phyloP scores from a whole-genome alignment of 768 basidiomycete genomes.

The Termitomyces sp. region DNA sequence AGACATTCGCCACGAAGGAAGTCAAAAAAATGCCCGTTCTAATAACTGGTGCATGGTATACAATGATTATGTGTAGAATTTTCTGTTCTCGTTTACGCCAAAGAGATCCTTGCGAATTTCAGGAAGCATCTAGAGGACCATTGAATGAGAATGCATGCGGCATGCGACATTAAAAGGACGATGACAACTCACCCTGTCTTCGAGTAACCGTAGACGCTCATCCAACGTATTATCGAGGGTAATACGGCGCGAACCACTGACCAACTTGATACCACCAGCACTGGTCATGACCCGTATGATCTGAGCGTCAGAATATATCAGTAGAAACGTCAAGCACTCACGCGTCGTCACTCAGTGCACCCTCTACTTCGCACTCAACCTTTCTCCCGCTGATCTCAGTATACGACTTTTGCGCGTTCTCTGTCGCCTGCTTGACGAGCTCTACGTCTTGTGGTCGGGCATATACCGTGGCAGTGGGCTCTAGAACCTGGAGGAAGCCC shows the following conservation, averaged over 20 bases:
- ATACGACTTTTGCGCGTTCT: slow-evolving; percentile 59
- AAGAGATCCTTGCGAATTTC: slow-evolving; percentile 89
- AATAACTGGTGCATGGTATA: slow-evolving; percentile 3
- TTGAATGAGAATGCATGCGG: background rate
- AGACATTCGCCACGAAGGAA: background rate
- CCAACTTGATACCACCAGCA: slow-evolving; percentile 80
- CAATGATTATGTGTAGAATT: slow-evolving; percentile 69
- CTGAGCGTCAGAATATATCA: background rate
- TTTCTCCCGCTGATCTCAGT: slow-evolving; percentile 72
- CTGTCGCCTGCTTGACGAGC: slow-evolving; percentile 56
- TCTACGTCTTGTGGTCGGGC: slow-evolving; percentile 64
- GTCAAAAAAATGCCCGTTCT: slow-evolving; percentile 3
- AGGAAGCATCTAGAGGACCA: slow-evolving; percentile 74
- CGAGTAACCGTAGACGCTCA: slow-evolving; percentile 81
- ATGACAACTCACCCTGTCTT: slow-evolving; percentile 71
- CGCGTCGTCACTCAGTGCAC: slow-evolving; percentile 62
- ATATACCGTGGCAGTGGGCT: slow-evolving; percentile 61
- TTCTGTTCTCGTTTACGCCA: slow-evolving; percentile 86
- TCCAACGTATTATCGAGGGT: slow-evolving; percentile 93
- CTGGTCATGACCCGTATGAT: slow-evolving; percentile 29
- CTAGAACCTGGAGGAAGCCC: slow-evolving; percentile 78
- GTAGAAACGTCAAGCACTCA: slow-evolving; percentile 27
- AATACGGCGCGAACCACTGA: slow-evolving; percentile 70
- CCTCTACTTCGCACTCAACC: slow-evolving; percentile 54
- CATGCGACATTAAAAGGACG: background rate